Evolutionary conservation across 257 asterid species (phyloP).

Genomic region (Scutellaria barbata): DNA sequence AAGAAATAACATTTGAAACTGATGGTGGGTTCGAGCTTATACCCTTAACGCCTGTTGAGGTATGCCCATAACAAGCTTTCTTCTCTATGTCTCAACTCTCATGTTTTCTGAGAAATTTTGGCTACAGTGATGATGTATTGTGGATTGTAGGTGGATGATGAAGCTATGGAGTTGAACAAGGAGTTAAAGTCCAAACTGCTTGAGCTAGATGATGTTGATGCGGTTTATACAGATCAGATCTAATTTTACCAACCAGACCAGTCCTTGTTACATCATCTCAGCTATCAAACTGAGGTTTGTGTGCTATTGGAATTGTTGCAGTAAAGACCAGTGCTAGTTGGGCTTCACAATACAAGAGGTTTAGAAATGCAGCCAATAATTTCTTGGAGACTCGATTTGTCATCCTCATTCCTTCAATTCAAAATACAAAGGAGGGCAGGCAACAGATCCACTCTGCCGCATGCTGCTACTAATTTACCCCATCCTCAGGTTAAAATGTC

Average conservation of each 20-base stretch:
- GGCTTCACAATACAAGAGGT: slow-evolving; percentile 9
- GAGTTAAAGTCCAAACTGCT: slow-evolving; percentile 74
- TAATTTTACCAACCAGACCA: slow-evolving; percentile 27
- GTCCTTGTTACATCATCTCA: not conserved
- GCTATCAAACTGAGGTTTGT: slow-evolving; percentile 30
- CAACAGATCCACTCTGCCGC: not conserved
- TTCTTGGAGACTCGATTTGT: not conserved
- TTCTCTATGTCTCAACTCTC: not conserved
- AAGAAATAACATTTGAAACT: slow-evolving; percentile 75
- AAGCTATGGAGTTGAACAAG: slow-evolving; percentile 94
- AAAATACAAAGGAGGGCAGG: not conserved
- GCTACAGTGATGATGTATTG: slow-evolving; percentile 10
- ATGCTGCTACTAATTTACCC: not conserved
- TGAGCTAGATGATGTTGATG: slow-evolving; percentile 92
- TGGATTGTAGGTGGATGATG: slow-evolving; percentile 78
- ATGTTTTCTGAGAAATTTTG: not conserved
- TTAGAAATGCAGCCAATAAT: slow-evolving; percentile 14
- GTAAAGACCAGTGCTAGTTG: not conserved
- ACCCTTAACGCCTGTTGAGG: slow-evolving; percentile 72
- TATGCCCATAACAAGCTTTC: slow-evolving; percentile 31
- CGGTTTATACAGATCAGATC: slow-evolving; percentile 87
- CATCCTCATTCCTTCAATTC: not conserved
- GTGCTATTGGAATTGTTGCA: slow-evolving; percentile 24
- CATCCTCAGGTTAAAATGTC: not conserved
- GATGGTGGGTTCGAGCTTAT: slow-evolving; percentile 88